A percentile compares a stretch with the other conserved stretches of the same genome.
phyloP scores from a whole-genome alignment of 2,329 filamentous ascomycete genomes.

The Pseudogymnoascus sp. region DNA sequence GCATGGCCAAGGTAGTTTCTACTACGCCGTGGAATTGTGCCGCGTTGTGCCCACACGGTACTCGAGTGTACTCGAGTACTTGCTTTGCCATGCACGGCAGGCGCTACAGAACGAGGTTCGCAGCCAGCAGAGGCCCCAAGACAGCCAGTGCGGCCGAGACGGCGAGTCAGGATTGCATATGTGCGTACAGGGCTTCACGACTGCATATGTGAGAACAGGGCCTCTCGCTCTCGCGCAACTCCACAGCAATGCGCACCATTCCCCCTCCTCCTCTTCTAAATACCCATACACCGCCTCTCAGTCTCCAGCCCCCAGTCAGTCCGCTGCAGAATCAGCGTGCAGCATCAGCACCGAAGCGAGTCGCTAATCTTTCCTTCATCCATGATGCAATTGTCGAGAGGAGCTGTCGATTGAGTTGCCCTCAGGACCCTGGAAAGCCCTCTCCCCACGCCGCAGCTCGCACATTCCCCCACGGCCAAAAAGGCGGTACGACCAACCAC shows the following conservation, averaged over 20 bases:
- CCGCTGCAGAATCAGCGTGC: background rate
- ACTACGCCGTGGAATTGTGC: background rate
- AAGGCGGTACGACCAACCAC: background rate
- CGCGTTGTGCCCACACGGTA: background rate
- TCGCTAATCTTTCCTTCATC: too few relatives aligned
- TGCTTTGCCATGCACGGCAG: background rate
- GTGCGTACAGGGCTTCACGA: background rate
- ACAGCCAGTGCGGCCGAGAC: background rate
- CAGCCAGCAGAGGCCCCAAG: background rate
- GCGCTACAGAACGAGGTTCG: background rate
- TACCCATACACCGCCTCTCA: constrained; percentile 5
- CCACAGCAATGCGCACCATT: background rate
- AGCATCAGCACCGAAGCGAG: background rate
- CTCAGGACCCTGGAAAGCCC: too few relatives aligned
- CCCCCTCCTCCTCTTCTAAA: background rate
- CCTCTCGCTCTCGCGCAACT: background rate
- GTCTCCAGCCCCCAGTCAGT: background rate
- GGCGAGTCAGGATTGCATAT: background rate
- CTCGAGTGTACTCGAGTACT: background rate
- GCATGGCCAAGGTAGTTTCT: background rate
- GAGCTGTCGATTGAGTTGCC: too few relatives aligned
- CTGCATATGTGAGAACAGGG: background rate
- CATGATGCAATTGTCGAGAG: too few relatives aligned
- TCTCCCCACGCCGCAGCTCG: too few relatives aligned
- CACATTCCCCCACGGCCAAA: background rate